phyloP scores from a whole-genome alignment of 306 rosid genomes.

The peach (Prunus persica) region DNA sequence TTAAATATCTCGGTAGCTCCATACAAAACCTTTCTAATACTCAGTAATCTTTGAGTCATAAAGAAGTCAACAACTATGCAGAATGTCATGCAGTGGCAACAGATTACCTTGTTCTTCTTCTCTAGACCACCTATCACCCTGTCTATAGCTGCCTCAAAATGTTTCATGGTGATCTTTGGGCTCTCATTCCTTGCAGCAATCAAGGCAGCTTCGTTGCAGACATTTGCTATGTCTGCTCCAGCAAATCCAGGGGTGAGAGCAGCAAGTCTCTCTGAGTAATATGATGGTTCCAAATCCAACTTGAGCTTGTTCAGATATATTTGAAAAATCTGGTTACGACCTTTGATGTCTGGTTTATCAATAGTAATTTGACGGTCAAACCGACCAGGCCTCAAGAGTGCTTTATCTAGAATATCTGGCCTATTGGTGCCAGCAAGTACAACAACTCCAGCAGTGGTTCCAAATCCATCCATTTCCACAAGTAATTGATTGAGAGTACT shows the following conservation, averaged over 20 bases:
- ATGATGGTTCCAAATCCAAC: constrained; percentile 75
- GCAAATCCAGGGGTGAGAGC: constrained; percentile 97
- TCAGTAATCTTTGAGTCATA: neutral
- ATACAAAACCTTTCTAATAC: neutral
- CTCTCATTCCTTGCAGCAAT: constrained; percentile 83
- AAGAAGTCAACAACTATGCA: neutral
- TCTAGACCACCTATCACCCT: constrained; percentile 92
- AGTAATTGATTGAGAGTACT: constrained; percentile 91
- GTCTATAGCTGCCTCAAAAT: constrained; percentile 91
- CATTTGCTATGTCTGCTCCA: constrained; percentile 97
- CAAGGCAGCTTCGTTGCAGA: constrained; percentile 95
- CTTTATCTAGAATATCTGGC: constrained; percentile 93
- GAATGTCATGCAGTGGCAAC: neutral
- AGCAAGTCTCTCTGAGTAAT: constrained; percentile 84
- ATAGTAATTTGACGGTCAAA: constrained; percentile 78
- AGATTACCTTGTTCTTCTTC: constrained; percentile 86
- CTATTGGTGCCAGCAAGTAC: constrained; percentile 97
- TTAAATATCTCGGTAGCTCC: constrained; percentile 3
- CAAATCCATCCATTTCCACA: constrained; percentile 99
- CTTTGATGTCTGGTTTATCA: constrained; percentile 87
- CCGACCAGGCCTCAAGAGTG: constrained; percentile 80
- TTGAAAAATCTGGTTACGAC: constrained; percentile 89
- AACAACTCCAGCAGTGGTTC: constrained; percentile 89
- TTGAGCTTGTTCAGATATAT: constrained; percentile 77
- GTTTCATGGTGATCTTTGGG: constrained; percentile 58